Evolutionary conservation across 2,329 filamentous ascomycete genomes (phyloP).

Genomic region (Fusarium miscanthi): DNA sequence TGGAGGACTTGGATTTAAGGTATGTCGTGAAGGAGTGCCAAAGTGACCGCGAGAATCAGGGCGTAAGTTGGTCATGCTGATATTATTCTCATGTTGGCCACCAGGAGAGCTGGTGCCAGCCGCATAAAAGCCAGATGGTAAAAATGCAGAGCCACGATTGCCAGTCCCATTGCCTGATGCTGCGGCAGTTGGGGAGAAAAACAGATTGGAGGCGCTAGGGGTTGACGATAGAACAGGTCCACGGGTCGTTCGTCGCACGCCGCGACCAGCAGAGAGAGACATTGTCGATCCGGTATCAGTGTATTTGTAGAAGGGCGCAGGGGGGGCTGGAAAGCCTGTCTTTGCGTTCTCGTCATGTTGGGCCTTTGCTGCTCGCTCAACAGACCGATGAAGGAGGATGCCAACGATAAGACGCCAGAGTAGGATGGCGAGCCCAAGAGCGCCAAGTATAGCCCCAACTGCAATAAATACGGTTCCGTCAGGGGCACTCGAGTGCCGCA

Average conservation of each 20-base stretch:
- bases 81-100: conserved; percentile 62
- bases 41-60: conserved; percentile 67
- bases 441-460: conserved; percentile 87
- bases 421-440: conserved; percentile 83
- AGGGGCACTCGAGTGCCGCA: conserved; percentile 86
- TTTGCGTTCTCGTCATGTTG: conserved; percentile 79
- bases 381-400: conserved; percentile 91
- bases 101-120: conserved; percentile 67
- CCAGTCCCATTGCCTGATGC: conserved; percentile 70
- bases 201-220: conserved; percentile 77
- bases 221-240: conserved; percentile 65
- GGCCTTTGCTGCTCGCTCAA: conserved; percentile 83
- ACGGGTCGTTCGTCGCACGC: conserved; percentile 62
- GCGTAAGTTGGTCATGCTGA: conserved; percentile 70
- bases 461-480: conserved; percentile 97
- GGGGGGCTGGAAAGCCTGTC: conserved; percentile 67
- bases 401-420: conserved; percentile 89
- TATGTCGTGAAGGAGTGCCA: conserved; percentile 53
- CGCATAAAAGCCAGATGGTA: conserved; percentile 93
- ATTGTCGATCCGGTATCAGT: conserved; percentile 68
- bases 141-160: conserved; percentile 79
- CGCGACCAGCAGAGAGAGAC: conserved; percentile 62
- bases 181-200: conserved; percentile 93
- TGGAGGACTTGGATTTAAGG: conserved; percentile 66
- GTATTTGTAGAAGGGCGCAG: conserved; percentile 73